A percentile compares a stretch with the other conserved stretches of the same genome.
phyloP scores from a whole-genome alignment of 2,329 filamentous ascomycete genomes.

The Orbilia quercus region DNA sequence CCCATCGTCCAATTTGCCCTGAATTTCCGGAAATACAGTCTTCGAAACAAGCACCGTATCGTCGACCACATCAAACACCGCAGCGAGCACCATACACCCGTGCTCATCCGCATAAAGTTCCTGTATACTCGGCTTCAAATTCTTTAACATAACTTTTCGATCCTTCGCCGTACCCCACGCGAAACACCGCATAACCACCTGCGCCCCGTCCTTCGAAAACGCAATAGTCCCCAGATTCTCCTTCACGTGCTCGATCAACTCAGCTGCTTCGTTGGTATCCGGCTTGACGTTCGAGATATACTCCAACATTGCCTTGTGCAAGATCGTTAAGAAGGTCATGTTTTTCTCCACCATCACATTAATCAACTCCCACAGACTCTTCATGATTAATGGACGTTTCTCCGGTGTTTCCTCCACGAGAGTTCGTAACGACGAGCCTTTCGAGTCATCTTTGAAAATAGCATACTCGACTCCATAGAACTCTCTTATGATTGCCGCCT shows the following conservation, averaged over 20 bases:
- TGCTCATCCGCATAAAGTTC: conserved; percentile 83
- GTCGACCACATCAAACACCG: conserved; percentile 90
- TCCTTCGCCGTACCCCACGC: conserved; percentile 92
- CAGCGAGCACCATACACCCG: conserved; percentile 82
- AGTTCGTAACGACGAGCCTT: conserved; percentile 73
- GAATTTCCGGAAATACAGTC: conserved; percentile 84
- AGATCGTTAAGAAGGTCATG: conserved; percentile 94
- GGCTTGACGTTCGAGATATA: conserved; percentile 85
- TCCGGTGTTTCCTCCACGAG: conserved; percentile 82
- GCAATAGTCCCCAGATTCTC: conserved; percentile 92
- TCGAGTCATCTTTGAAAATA: conserved; percentile 74
- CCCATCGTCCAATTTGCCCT: conserved; percentile 64
- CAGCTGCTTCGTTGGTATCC: conserved; percentile 82
- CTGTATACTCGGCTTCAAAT: conserved; percentile 89
- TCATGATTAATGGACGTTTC: conserved; percentile 88
- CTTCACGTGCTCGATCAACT: conserved; percentile 90
- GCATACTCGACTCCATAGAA: conserved; percentile 97
- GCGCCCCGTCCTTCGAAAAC: conserved; percentile 88
- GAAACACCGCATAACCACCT: conserved; percentile 81
- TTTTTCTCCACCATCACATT: conserved; percentile 96
- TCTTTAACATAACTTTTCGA: conserved; percentile 85
- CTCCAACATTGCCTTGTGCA: conserved; percentile 98
- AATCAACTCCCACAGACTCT: conserved; percentile 84
- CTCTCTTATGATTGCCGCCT: conserved; percentile 84
- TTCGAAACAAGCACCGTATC: conserved; percentile 91